Conservation (phyloP, 208 protist species). For the Crithidia thermophila region DNA sequence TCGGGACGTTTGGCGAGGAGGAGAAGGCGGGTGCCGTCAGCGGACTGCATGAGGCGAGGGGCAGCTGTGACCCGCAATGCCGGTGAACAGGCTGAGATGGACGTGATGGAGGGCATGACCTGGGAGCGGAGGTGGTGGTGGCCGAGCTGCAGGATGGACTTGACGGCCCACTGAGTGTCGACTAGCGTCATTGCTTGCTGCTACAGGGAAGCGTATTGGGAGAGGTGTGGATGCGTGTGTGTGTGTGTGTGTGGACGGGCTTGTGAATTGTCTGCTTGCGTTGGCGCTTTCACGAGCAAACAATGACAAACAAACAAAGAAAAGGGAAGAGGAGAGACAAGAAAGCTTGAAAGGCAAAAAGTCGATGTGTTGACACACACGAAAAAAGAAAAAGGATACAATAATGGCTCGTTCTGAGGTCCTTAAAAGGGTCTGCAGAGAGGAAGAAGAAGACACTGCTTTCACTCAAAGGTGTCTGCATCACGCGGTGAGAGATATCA, state of each 20-base stretch:
- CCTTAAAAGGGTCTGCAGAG: too few species aligned
- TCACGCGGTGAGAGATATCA: too few species aligned
- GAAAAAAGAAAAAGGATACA: too few species aligned
- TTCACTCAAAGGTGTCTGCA: too few species aligned
- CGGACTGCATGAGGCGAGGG: constrained; percentile 18
- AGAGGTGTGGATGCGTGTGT: not conserved
- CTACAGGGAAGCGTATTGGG: not conserved
- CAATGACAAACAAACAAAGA: not conserved
- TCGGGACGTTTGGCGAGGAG: constrained; percentile 38
- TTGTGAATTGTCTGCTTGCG: not conserved
- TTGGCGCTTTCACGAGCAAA: not conserved
- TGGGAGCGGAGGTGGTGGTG: constrained; percentile 26
- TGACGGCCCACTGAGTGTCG: constrained; percentile 28
- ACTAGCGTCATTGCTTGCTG: constrained; percentile 20
- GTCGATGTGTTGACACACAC: too few species aligned
- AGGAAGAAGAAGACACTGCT: too few species aligned
- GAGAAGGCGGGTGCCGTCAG: constrained; percentile 19
- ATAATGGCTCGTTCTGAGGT: too few species aligned
- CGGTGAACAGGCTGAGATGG: constrained; percentile 1
- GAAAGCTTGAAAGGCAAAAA: not conserved
- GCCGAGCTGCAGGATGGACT: constrained; percentile 32
- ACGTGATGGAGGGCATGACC: not conserved
- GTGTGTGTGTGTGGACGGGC: not conserved
- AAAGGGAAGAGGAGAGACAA: not conserved
- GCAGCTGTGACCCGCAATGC: constrained; percentile 15